phyloP scores from a whole-genome alignment of 2,329 filamentous ascomycete species.

The Phoma sp. region DNA sequence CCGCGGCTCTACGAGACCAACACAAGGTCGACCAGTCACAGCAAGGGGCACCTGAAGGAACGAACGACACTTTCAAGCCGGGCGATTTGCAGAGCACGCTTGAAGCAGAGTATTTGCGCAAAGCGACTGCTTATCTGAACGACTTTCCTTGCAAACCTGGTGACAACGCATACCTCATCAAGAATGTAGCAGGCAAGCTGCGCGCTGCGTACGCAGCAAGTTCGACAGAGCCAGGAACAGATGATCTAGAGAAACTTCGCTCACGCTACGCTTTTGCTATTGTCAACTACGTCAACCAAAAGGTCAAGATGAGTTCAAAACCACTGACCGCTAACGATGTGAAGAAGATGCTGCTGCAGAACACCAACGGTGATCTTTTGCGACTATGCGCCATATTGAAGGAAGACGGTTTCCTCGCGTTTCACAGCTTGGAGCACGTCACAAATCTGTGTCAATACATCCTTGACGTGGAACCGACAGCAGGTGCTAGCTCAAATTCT shows the following conservation, averaged over 20 bases:
- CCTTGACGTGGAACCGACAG: conserved; percentile 22
- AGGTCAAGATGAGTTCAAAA: conserved; percentile 16
- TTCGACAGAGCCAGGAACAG: not conserved
- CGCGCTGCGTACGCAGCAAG: conserved; percentile 15
- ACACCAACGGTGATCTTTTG: conserved; percentile 30
- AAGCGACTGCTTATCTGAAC: conserved; percentile 25
- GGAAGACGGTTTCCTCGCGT: conserved; percentile 21
- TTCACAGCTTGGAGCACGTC: conserved; percentile 32
- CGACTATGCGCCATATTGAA: conserved; percentile 29
- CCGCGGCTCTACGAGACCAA: no score
- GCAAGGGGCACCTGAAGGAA: no score
- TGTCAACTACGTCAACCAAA: conserved; percentile 26
- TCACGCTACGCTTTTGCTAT: conserved; percentile 29
- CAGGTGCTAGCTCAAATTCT: conserved; percentile 2
- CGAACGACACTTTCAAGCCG: no score
- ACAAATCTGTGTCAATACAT: conserved; percentile 31
- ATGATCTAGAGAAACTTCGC: conserved; percentile 23
- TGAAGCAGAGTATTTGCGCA: conserved; percentile 24
- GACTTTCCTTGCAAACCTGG: conserved; percentile 14
- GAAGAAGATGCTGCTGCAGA: conserved; percentile 20
- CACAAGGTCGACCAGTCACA: no score
- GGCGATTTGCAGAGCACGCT: not conserved
- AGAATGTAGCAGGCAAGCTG: conserved; percentile 27
- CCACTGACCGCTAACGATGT: conserved; percentile 17
- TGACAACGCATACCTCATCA: conserved; percentile 16